Evolutionary conservation across 2,329 filamentous ascomycete genomes (phyloP).

Genomic region (Pseudocercospora cruenta): DNA sequence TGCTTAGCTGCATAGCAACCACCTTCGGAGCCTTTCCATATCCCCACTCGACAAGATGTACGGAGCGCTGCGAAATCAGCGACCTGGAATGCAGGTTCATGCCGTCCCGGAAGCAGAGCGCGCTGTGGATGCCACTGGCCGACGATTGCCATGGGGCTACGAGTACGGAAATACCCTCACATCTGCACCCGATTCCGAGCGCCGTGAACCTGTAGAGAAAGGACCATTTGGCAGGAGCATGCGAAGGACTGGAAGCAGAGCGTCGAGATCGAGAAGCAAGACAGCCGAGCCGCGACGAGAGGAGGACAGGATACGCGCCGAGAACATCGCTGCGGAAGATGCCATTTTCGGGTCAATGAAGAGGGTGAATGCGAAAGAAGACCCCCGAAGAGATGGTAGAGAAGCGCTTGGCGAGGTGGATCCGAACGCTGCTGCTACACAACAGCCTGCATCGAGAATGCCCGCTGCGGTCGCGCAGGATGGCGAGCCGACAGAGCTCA

Average conservation of each 20-base stretch:
- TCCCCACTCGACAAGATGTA: not conserved
- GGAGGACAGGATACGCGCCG: slow-evolving; percentile 55
- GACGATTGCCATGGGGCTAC: slow-evolving; percentile 65
- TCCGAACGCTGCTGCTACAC: slow-evolving; percentile 24
- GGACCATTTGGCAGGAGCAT: slow-evolving; percentile 63
- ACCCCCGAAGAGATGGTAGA: slow-evolving; percentile 30
- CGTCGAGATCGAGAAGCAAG: slow-evolving; percentile 42
- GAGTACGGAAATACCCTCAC: slow-evolving; percentile 39
- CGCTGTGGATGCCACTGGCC: slow-evolving; percentile 61
- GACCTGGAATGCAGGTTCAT: slow-evolving; percentile 64
- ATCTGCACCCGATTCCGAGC: slow-evolving; percentile 20
- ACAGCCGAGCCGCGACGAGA: slow-evolving; percentile 63
- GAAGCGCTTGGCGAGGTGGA: slow-evolving; percentile 36
- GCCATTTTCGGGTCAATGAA: slow-evolving; percentile 48
- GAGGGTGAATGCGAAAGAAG: slow-evolving; percentile 30
- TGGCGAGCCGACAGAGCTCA: slow-evolving; percentile 69
- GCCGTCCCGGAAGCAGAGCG: slow-evolving; percentile 66
- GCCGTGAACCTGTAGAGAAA: slow-evolving; percentile 58
- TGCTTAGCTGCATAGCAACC: not conserved
- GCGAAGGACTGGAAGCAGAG: slow-evolving; percentile 44
- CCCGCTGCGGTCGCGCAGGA: slow-evolving; percentile 41
- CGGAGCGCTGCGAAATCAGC: slow-evolving; percentile 20
- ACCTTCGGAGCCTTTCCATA: not conserved
- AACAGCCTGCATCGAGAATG: slow-evolving; percentile 25
- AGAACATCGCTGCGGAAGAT: slow-evolving; percentile 52